Conservation (phyloP, 1,284 basidiomycete genomes). For the Naganishia liquefaciens region DNA sequence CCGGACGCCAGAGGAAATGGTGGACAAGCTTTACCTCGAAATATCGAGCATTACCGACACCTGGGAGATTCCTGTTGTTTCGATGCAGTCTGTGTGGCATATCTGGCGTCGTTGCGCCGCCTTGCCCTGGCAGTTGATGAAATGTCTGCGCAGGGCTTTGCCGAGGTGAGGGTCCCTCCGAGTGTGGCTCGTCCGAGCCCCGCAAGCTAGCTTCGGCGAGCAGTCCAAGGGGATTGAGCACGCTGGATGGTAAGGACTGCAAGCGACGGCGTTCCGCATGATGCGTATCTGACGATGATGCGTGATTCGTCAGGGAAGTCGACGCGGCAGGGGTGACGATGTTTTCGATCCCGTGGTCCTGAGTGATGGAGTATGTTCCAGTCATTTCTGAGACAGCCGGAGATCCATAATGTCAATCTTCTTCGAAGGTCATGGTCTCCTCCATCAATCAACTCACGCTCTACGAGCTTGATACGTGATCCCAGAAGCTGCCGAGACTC, state of each 20-base stretch:
- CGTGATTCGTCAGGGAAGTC: constrained; percentile 11
- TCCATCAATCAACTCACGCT: neutral
- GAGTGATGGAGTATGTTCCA: neutral
- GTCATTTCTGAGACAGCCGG: constrained; percentile 9
- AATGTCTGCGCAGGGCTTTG: neutral
- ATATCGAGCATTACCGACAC: constrained; percentile 86
- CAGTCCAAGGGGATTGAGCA: constrained; percentile 83
- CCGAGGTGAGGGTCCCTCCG: constrained; percentile 3
- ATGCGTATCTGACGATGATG: constrained; percentile 18
- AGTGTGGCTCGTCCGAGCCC: constrained; percentile 60
- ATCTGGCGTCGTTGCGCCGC: constrained; percentile 29
- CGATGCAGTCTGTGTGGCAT: constrained; percentile 32
- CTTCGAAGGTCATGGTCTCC: neutral
- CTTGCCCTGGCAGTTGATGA: neutral
- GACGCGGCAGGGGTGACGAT: constrained; percentile 18
- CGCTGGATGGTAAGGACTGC: constrained; percentile 85
- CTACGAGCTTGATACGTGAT: constrained; percentile 15
- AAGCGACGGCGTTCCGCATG: constrained; percentile 58
- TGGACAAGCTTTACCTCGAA: constrained; percentile 92
- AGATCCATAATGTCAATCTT: neutral
- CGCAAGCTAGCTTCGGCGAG: constrained; percentile 87
- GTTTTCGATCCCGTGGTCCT: constrained; percentile 6
- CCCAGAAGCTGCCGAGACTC: constrained; percentile 19
- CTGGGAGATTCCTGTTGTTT: constrained; percentile 55
- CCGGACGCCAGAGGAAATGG: constrained; percentile 57